These are phyloP conservation scores for Pachysolen tannophilus DNA, from an alignment of 805 yeast genomes.

Conservation along the genomic window DNA sequence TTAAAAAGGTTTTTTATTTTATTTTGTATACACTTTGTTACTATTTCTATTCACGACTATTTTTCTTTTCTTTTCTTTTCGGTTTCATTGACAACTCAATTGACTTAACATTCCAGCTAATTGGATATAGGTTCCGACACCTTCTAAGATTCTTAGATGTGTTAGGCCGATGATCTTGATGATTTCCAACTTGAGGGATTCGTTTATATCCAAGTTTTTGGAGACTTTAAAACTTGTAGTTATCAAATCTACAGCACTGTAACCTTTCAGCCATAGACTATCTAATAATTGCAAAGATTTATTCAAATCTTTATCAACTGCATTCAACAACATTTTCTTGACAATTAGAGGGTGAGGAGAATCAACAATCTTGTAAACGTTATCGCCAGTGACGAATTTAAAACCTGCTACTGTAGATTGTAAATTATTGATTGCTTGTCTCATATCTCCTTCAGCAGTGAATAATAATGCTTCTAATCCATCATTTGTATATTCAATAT, in stretches of 20 bases:
- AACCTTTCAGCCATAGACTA: constrained; percentile 81
- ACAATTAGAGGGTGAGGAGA: constrained; percentile 91
- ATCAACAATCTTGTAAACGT: constrained; percentile 92
- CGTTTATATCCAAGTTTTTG: constrained; percentile 65
- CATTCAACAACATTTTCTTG: constrained; percentile 54
- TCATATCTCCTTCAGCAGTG: constrained; percentile 98
- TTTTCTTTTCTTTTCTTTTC: too few species aligned
- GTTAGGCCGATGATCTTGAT: constrained; percentile 83
- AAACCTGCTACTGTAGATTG: constrained; percentile 95
- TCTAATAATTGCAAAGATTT: constrained; percentile 56
- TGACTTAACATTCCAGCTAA: constrained; percentile 74
- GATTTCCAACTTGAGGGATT: constrained; percentile 62
- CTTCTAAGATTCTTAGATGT: constrained; percentile 90
- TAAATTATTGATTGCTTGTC: constrained; percentile 92
- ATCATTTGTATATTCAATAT: constrained; percentile 74
- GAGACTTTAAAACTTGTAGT: constrained; percentile 86
- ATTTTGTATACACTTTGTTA: background rate
- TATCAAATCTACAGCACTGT: constrained; percentile 87
- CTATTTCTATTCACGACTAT: background rate
- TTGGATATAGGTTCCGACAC: constrained; percentile 83
- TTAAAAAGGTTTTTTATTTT: too few species aligned
- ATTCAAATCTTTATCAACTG: constrained; percentile 43
- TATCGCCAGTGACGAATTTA: constrained; percentile 81
- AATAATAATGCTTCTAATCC: constrained; percentile 90
- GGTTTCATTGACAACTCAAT: too few species aligned